A percentile compares a stretch with the other conserved stretches of the same genome.
Evolutionary conservation across 495 filamentous ascomycete genomes (phyloP).

Genomic region (Penicillium antarcticum): DNA sequence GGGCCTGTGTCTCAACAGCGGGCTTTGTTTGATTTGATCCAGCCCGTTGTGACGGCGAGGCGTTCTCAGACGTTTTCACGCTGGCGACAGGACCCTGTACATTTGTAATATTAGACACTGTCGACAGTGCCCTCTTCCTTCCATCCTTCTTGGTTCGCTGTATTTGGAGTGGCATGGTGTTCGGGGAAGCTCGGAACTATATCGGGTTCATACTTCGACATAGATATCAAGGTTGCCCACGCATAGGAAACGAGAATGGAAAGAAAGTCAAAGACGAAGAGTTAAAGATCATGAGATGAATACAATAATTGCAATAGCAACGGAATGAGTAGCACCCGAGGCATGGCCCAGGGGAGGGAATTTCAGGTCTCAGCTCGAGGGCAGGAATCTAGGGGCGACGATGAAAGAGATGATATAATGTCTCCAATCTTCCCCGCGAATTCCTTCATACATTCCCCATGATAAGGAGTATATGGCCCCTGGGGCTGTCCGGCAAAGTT

Average conservation of each 20-base stretch:
- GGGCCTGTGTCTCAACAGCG: slow-evolving; percentile 4
- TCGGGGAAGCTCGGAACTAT: slow-evolving; percentile 12
- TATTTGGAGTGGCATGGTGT: slow-evolving; percentile 32
- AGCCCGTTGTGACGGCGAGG: slow-evolving; percentile 9
- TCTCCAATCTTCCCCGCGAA: slow-evolving; percentile 23
- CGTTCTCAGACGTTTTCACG: slow-evolving; percentile 13
- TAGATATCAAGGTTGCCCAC: slow-evolving; percentile 18
- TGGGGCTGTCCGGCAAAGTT: slow-evolving; percentile 2
- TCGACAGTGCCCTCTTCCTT: slow-evolving; percentile 27
- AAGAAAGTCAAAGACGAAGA: background rate
- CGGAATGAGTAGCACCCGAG: slow-evolving; percentile 12
- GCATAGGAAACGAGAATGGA: background rate
- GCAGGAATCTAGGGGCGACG: slow-evolving; percentile 22
- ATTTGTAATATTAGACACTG: slow-evolving; percentile 21
- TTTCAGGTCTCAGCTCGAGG: slow-evolving; percentile 18
- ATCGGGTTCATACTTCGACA: slow-evolving; percentile 13
- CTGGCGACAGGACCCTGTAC: slow-evolving; percentile 21
- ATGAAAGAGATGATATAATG: slow-evolving; percentile 14
- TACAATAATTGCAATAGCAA: slow-evolving; percentile 3
- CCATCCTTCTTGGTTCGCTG: slow-evolving; percentile 34
- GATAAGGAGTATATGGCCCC: slow-evolving; percentile 10
- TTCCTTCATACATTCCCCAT: slow-evolving; percentile 9
- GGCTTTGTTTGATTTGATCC: slow-evolving; percentile 16
- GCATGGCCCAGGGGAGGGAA: slow-evolving; percentile 23
- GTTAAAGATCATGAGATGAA: slow-evolving; percentile 16